These are phyloP conservation scores for Pleoardoris graminearum DNA, from an alignment of 2,329 filamentous ascomycete species.

Conservation along the genomic window DNA sequence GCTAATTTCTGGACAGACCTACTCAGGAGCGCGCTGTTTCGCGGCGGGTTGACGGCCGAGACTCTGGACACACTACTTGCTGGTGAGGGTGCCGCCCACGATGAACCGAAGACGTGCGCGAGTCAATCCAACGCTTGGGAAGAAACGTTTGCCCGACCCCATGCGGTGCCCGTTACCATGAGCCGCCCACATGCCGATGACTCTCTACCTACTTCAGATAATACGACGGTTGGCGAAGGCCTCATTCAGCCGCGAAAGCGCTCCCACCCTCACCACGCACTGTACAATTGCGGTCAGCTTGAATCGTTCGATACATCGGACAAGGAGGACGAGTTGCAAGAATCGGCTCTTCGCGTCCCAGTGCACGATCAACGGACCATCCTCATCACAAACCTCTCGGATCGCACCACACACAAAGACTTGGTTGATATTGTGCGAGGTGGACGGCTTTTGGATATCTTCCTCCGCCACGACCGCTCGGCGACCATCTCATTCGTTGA, in stretches of 20 bases:
- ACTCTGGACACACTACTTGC: conserved; percentile 54
- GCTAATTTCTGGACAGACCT: conserved; percentile 40
- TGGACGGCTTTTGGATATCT: conserved; percentile 71
- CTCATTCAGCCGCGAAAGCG: conserved; percentile 15
- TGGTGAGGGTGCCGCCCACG: conserved; percentile 26
- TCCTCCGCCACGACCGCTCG: conserved; percentile 62
- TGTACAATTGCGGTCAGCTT: conserved; percentile 22
- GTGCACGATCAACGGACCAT: conserved; percentile 60
- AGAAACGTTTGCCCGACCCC: conserved; percentile 16
- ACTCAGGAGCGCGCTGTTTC: conserved; percentile 53
- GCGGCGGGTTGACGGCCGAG: conserved; percentile 55
- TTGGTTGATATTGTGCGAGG: conserved; percentile 68
- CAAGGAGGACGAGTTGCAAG: conserved; percentile 22
- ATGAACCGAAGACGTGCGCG: conserved; percentile 17
- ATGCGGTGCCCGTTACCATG: conserved; percentile 15
- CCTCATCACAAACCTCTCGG: conserved; percentile 64
- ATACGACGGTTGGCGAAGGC: conserved; percentile 24
- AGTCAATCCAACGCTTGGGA: conserved; percentile 18
- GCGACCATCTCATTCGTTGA: conserved; percentile 73
- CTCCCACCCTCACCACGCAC: conserved; percentile 17
- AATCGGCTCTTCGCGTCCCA: conserved; percentile 21
- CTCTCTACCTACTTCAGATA: conserved; percentile 21
- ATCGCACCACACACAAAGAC: conserved; percentile 66
- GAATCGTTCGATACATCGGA: conserved; percentile 21
- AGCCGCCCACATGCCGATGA: conserved; percentile 9